Percentiles rank a stretch among this genome's conserved stretches.
Conservation (phyloP, 2,329 filamentous ascomycete genomes). For the Aspergillus alliaceus region DNA sequence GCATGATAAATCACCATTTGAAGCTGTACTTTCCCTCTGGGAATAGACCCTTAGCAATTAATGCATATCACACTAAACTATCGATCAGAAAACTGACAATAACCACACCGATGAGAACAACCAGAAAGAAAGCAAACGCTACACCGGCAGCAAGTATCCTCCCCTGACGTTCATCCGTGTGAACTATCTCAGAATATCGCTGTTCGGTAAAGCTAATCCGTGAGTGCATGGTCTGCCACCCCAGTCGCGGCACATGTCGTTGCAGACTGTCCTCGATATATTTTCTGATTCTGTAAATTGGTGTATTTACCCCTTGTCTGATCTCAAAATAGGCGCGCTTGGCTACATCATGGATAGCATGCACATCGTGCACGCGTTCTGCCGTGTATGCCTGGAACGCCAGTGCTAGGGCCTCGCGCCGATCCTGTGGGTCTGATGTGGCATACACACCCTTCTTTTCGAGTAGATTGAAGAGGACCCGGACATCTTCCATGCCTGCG, state of each 20-base stretch:
- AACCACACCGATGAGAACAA: no score
- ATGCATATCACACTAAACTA: no score
- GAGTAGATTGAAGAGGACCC: slow-evolving; percentile 78
- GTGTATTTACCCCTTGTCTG: slow-evolving; percentile 78
- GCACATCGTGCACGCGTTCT: slow-evolving; percentile 72
- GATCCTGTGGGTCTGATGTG: slow-evolving; percentile 43
- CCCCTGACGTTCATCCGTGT: no score
- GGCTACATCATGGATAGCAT: slow-evolving; percentile 90
- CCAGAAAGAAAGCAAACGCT: no score
- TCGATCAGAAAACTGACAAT: no score
- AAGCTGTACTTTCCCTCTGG: no score
- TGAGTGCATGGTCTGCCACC: slow-evolving; percentile 91
- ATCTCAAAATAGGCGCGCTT: slow-evolving; percentile 92
- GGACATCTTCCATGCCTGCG: slow-evolving; percentile 89
- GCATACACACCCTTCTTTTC: slow-evolving; percentile 63
- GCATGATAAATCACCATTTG: no score
- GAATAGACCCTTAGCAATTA: no score
- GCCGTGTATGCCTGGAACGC: slow-evolving; percentile 73
- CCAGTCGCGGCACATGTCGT: slow-evolving; percentile 70
- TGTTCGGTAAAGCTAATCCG: slow-evolving; percentile 93
- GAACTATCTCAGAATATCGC: slow-evolving; percentile 84
- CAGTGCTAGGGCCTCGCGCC: slow-evolving; percentile 40
- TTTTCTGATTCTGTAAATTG: slow-evolving; percentile 77
- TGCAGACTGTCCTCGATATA: slow-evolving; percentile 81
- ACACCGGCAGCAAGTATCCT: no score